phyloP scores from a whole-genome alignment of 2,329 filamentous ascomycete genomes.

The Colletotrichum sansevieriae region DNA sequence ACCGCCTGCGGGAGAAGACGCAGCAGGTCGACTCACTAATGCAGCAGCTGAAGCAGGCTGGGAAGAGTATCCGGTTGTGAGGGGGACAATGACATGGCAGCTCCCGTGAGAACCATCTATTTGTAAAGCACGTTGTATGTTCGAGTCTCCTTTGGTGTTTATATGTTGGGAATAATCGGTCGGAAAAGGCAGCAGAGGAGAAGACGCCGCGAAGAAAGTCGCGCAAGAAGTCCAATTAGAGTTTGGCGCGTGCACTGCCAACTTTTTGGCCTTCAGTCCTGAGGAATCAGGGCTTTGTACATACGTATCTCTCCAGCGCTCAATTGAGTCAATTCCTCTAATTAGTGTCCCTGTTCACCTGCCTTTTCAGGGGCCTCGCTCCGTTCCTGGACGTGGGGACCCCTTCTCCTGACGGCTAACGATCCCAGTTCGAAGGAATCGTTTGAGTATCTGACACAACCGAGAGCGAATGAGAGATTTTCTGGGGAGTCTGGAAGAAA shows the following conservation, averaged over 20 bases:
- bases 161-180: neutral
- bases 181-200: neutral
- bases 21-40: slow-evolving; percentile 32
- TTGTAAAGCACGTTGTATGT: neutral
- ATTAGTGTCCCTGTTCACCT: neutral
- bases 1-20: slow-evolving; percentile 26
- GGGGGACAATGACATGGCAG: neutral
- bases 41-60: slow-evolving; percentile 31
- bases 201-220: slow-evolving; percentile 13
- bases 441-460: slow-evolving; percentile 9
- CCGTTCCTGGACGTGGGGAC: too few relatives aligned
- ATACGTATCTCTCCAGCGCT: slow-evolving; percentile 11
- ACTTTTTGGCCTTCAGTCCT: slow-evolving; percentile 16
- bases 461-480: slow-evolving; percentile 3
- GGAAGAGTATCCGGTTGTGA: slow-evolving; percentile 8
- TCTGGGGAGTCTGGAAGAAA: neutral
- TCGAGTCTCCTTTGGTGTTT: neutral
- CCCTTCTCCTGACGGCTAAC: neutral
- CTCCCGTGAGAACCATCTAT: neutral
- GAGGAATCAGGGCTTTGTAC: slow-evolving; percentile 26
- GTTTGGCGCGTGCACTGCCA: slow-evolving; percentile 33
- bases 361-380: too few relatives aligned
- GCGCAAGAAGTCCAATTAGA: slow-evolving; percentile 31
- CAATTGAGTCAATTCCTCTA: neutral
- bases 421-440: slow-evolving; percentile 6